Percentiles rank a stretch among this genome's conserved stretches.
phyloP scores from a whole-genome alignment of 345 rosid species.

The Dovyalis caffra region DNA sequence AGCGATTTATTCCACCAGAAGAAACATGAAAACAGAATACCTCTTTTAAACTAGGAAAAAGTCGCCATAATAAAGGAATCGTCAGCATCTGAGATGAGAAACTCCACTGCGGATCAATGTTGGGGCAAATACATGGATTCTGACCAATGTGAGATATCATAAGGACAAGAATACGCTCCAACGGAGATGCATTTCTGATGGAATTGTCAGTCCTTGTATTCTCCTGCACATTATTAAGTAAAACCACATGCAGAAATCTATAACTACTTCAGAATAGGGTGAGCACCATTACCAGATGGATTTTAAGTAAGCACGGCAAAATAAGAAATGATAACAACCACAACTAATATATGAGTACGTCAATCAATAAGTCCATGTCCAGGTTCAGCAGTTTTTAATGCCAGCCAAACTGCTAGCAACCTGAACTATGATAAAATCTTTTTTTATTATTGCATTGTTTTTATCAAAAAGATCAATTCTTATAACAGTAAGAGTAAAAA shows the following conservation, averaged over 20 bases:
- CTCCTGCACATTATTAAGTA: slow-evolving; percentile 47
- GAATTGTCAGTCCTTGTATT: slow-evolving; percentile 28
- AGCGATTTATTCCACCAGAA: background rate
- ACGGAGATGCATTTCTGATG: slow-evolving; percentile 40
- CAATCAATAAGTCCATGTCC: background rate
- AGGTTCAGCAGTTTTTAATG: background rate
- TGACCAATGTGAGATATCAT: slow-evolving; percentile 65
- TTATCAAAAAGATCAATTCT: background rate
- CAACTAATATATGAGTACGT: background rate
- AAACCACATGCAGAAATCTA: background rate
- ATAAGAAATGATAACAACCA: background rate
- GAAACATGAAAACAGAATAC: slow-evolving; percentile 33
- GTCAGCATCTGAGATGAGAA: slow-evolving; percentile 87
- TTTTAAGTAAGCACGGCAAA: background rate
- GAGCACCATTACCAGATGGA: background rate
- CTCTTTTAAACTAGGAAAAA: slow-evolving; percentile 76
- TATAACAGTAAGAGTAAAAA: background rate
- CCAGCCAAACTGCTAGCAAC: background rate
- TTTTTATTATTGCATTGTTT: background rate
- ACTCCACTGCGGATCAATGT: slow-evolving; percentile 61
- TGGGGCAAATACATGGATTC: slow-evolving; percentile 64
- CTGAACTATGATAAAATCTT: background rate
- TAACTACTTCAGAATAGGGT: slow-evolving; percentile 3
- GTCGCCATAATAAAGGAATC: slow-evolving; percentile 77
- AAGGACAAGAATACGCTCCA: slow-evolving; percentile 59